Conservation (phyloP, 352 stramenopile species). For the Phytopythium oedochilum region DNA sequence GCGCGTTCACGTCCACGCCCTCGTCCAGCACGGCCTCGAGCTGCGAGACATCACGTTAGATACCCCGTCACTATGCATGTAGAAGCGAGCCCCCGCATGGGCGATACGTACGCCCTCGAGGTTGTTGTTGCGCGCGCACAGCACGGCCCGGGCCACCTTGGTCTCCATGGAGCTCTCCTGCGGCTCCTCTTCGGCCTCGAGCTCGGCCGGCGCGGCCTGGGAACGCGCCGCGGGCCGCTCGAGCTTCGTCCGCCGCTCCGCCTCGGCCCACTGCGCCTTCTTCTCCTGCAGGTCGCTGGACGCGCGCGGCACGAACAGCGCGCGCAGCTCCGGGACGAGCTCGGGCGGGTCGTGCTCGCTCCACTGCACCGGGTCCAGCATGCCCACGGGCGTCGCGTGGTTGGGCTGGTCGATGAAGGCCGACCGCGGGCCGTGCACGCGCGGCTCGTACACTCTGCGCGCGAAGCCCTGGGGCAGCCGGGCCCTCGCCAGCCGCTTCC, state of each 20-base stretch:
- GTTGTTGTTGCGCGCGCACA: constrained; percentile 81
- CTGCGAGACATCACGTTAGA: too few species aligned
- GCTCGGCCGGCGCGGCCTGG: neutral
- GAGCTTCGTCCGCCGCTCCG: constrained; percentile 7
- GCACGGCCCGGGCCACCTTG: constrained; percentile 39
- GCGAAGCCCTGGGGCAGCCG: constrained; percentile 58
- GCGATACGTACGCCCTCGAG: constrained; percentile 58
- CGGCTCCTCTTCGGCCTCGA: neutral
- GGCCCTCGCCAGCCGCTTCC: constrained; percentile 64
- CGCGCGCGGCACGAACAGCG: constrained; percentile 46
- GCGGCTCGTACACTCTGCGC: constrained; percentile 43
- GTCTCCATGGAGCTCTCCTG: constrained; percentile 35
- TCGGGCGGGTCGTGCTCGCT: constrained; percentile 57
- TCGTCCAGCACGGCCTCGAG: constrained; percentile 88
- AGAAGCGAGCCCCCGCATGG: too few species aligned
- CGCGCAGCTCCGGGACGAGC: constrained; percentile 54
- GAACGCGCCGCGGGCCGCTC: neutral
- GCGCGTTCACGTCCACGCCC: constrained; percentile 85
- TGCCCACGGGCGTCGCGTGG: constrained; percentile 50
- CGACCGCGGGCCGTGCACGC: constrained; percentile 54
- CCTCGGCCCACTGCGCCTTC: constrained; percentile 42
- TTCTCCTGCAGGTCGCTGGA: constrained; percentile 58
- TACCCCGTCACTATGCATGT: too few species aligned
- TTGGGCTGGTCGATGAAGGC: constrained; percentile 68
- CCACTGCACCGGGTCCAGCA: constrained; percentile 60